Base-by-base conservation (phyloP, 1,139 yeast genomes). In the Yamadazyma kanchanaburiensis region DNA sequence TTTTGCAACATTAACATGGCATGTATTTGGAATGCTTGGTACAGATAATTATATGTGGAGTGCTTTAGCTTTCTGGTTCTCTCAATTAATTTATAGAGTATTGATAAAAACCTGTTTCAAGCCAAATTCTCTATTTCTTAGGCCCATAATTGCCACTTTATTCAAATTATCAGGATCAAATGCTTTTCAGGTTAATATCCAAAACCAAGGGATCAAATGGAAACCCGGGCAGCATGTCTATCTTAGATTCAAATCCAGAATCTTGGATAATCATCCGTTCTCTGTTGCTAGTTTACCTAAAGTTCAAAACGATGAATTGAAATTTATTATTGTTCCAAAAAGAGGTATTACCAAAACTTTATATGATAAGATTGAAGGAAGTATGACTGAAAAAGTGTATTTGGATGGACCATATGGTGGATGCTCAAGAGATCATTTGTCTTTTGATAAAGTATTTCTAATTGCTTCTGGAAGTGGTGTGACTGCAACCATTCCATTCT, bases 341-440 rank as follows among this genome's bases (percentile, higher is more conserved):
- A 51, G 51, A 12, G 86, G 86, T 0, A 54, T 77, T 32, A 78
- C 85, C 2, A 45, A 34, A 26, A 32, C 35, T 5, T 40, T 64
- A 20, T 54, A 53, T 27, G 37, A 49, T 8, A 55, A 59, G 39
- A 45, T 65, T 27, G 55, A 58, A 25, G 46, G 49, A 5, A 42
- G 39, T 21, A 40, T 51, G 14, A 48, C 54, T 15, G 58, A 57
- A 37, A 48, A 51, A 22, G 74, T 74, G 1, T 62, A 53, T 37
- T 48, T 78, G 27, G 85, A 78, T 48, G 85, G 85, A 3, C 81
- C 85, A 2, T 78, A 77, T 40, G 85, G 85, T 7, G 84, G 84
- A 0, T 47, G 72, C 27, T 49, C 62, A 10, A 60, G 85, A 43
- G 74, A 74, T 38, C 51, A 63, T 6, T 47, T 60, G 21, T 51